Evolutionary conservation across 306 rosid species (phyloP).

Genomic region (Canavalia gladiata): DNA sequence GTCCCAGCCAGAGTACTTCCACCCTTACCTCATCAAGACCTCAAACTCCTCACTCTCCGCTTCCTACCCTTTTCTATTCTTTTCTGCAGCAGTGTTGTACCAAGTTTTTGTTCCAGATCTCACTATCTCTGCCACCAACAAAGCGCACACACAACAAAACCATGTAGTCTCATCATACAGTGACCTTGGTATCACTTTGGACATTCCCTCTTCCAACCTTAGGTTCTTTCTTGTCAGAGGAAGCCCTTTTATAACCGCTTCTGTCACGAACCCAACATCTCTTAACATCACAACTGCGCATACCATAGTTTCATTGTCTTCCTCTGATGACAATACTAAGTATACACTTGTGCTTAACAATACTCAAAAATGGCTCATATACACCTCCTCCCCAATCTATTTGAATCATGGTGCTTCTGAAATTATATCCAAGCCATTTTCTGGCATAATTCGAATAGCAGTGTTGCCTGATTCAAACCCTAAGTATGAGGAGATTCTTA

Average conservation of each 20-base stretch:
- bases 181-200: slow-evolving; percentile 76
- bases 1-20: slow-evolving; percentile 32
- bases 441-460: slow-evolving; percentile 70
- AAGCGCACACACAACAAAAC: neutral
- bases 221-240: slow-evolving; percentile 76
- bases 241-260: slow-evolving; percentile 71
- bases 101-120: slow-evolving; percentile 72
- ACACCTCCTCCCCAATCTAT: slow-evolving; percentile 63
- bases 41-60: slow-evolving; percentile 42
- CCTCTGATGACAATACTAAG: slow-evolving; percentile 55
- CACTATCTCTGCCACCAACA: slow-evolving; percentile 61
- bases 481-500: slow-evolving; percentile 53
- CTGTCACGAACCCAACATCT: slow-evolving; percentile 45
- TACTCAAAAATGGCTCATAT: slow-evolving; percentile 78
- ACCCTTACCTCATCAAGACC: slow-evolving; percentile 42
- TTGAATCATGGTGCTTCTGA: slow-evolving; percentile 45
- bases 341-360: slow-evolving; percentile 65
- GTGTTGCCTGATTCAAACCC: slow-evolving; percentile 56
- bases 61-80: slow-evolving; percentile 66
- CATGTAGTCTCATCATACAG: slow-evolving; percentile 64
- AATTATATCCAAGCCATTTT: slow-evolving; percentile 59
- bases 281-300: slow-evolving; percentile 52
- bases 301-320: slow-evolving; percentile 54
- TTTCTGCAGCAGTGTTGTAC: slow-evolving; percentile 53
- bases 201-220: slow-evolving; percentile 67